Percentiles rank a stretch among this genome's conserved stretches.
These are phyloP conservation scores for Priceomyces fermenticarens DNA, from an alignment of 805 yeast genomes.

Conservation along the genomic window DNA sequence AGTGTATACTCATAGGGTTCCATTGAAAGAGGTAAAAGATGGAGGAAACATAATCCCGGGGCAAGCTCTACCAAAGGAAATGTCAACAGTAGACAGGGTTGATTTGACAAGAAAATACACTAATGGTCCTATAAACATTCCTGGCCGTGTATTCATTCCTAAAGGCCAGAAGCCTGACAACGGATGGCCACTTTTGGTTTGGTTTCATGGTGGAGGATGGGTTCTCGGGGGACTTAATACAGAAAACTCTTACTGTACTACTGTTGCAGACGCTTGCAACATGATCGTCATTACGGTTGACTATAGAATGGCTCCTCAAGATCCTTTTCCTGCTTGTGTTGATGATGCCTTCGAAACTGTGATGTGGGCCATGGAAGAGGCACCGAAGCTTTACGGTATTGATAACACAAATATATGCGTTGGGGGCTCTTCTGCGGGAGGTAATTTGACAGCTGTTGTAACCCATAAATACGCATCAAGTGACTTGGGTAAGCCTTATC, in stretches of 20 bases:
- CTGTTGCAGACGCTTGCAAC: constrained; percentile 31
- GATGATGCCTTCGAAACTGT: constrained; percentile 42
- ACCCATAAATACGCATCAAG: constrained; percentile 31
- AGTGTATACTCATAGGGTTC: constrained; percentile 33
- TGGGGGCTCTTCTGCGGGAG: constrained; percentile 50
- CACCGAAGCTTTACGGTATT: constrained; percentile 17
- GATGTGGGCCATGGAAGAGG: constrained; percentile 22
- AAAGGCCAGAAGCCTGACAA: constrained; percentile 25
- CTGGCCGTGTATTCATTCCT: constrained; percentile 38
- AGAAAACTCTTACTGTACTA: constrained; percentile 42
- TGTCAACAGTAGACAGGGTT: constrained; percentile 27
- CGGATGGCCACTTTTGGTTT: constrained; percentile 38
- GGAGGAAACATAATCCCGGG: constrained; percentile 44
- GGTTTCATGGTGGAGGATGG: constrained; percentile 49
- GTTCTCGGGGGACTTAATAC: constrained; percentile 37
- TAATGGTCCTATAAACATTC: constrained; percentile 16
- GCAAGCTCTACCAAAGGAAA: constrained; percentile 26
- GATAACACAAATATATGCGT: constrained; percentile 32
- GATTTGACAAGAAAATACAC: constrained; percentile 30
- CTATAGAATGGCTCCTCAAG: constrained; percentile 50
- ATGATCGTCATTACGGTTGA: constrained; percentile 46
- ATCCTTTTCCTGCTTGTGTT: constrained; percentile 46
- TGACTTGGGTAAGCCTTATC: constrained; percentile 16
- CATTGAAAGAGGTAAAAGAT: constrained; percentile 24
- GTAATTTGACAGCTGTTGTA: constrained; percentile 35